Evolutionary conservation across 306 rosid genomes (phyloP), one percentile per base, ranked within the genome.

Genomic region (Gleditsia sinensis): DNA sequence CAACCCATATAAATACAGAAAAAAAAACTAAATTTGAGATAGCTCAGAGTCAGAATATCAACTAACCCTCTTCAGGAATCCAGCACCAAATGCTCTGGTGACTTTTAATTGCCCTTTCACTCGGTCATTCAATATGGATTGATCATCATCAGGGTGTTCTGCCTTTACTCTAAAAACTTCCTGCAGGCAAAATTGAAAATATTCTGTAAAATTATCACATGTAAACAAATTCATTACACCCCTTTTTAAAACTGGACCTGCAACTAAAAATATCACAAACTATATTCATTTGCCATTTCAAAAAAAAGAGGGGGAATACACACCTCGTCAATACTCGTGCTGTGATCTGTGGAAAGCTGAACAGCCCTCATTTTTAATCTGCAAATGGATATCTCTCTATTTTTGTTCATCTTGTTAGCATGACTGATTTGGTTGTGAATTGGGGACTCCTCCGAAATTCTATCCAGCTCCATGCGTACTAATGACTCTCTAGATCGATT

Each of bases 381-480:
- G n/a, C n/a, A n/a, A n/a, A n/a, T n/a, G n/a, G n/a, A n/a, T n/a
- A n/a, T n/a, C n/a, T n/a, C n/a, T n/a, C 88, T 61, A 56, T 75
- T 78, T 81, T 86, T 86, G 72, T 86, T 83, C 66, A 64, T 68
- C 80, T 75, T 72, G 82, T 73, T 83, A 40, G 81, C 65, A 74
- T 75, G 86, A 56, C 78, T 72, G 78, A 72, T 81, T 7, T 67
- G 79, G 62, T 83, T 86, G 72, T 83, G 90, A 27, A 86, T 77
- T 25, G 88, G 90, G 64, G 90, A 86, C 73, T 86, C 88, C 81
- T 86, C 90, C 3, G 90, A 86, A 72, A 83, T 86, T 36, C 90
- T 81, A 81, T 86, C 90, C 33, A 86, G 80, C 81, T 86, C 88
- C 90, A 86, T 86, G 55, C 84, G 78, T n/a, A n/a, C n/a, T n/a